These are phyloP conservation scores for Microglena sp. DNA, from an alignment of 139 green algal genomes.

Conservation along the genomic window DNA sequence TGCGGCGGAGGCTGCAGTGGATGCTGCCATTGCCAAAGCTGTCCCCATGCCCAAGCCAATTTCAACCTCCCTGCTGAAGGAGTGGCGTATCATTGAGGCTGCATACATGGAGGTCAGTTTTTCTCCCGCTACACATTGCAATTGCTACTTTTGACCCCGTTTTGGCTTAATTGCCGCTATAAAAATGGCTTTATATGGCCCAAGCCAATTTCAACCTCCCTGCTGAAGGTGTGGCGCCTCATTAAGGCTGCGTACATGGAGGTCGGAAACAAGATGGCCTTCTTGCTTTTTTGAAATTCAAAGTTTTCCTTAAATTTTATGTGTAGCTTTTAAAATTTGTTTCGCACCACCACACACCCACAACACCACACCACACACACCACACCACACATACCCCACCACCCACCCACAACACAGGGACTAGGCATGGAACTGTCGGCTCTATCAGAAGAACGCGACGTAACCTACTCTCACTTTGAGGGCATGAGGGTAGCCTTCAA, in stretches of 20 bases:
- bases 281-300: too few species aligned
- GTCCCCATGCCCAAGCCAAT: slow-evolving; percentile 8
- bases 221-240: slow-evolving; percentile 34
- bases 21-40: neutral
- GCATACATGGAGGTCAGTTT: slow-evolving; percentile 19
- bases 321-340: too few species aligned
- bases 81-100: slow-evolving; percentile 42
- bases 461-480: too few species aligned
- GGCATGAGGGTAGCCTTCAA: too few species aligned
- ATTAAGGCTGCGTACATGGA: slow-evolving; percentile 31
- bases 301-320: too few species aligned
- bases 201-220: slow-evolving; percentile 8
- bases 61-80: slow-evolving; percentile 16
- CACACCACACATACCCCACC: neutral
- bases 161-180: too few species aligned
- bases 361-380: neutral
- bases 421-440: too few species aligned
- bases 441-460: too few species aligned
- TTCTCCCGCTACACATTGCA: too few species aligned
- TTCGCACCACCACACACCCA: neutral
- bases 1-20: neutral
- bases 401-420: slow-evolving; percentile 1
- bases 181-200: too few species aligned
- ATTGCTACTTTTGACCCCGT: too few species aligned
- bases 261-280: too few species aligned